Evolutionary conservation across 257 asterid species (phyloP), one percentile per base, ranked within the genome.

Genomic region (Jasminum sambac): DNA sequence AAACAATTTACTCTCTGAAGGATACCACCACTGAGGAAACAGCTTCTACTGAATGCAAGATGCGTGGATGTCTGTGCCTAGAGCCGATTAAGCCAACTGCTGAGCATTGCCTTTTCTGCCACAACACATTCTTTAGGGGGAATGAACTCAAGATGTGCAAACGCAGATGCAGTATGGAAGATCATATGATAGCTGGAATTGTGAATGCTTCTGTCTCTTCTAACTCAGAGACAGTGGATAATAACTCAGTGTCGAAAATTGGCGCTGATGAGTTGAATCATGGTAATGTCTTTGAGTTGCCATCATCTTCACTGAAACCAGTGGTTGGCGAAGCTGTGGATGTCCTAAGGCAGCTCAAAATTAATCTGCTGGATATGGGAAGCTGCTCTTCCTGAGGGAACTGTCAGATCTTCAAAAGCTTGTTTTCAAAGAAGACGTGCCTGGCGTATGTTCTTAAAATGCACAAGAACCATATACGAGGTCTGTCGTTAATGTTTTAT

Each of bases 281-380:
- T 30, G 36, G 36, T 30, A 30, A 30, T 30, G 36, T 1, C 36
- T 30, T 30, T 48, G 39, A 55, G 26, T 68, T 58, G 3, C 68
- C 64, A 9, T 11, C 3, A 34, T 42, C 68, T 52, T 76, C 73
- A 12, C 5, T 12, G 36, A 23, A 30, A 60, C 76, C 76, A 30
- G 21, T 71, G 24, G 17, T 12, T 1, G 64, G 48, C 19, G 38
- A 61, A 59, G 37, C 74, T 46, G 2, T 24, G 39, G 24, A 67
- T 16, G 40, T 66, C 23, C 71, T 77, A 50, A 50, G 37, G 16
- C 73, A 58, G 36, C 76, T 65, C 39, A 71, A 77, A 63, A 24
- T 67, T 5, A 66, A 63, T 61, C 66, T 72, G 24, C 19, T 66
- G 63, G 71, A 77, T 62, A 72, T 77, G 74, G 74, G 71, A 77